phyloP scores from a whole-genome alignment of 148 eudicot genomes.

The Rhododendron williamsianum region DNA sequence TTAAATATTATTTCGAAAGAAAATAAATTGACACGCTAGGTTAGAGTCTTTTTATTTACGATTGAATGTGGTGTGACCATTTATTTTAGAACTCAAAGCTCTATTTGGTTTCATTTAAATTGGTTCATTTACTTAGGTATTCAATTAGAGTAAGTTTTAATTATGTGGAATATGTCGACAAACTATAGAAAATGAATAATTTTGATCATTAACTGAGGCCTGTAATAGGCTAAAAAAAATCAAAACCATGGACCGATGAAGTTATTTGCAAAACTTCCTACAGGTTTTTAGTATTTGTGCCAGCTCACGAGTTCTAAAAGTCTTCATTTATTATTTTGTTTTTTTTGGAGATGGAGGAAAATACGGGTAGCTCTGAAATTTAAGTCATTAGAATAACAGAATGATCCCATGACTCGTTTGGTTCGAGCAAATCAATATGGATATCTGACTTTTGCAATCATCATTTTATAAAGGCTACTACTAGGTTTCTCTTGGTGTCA shows the following conservation, averaged over 20 bases:
- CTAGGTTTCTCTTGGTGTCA: neutral
- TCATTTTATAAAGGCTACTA: neutral
- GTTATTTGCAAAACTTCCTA: neutral
- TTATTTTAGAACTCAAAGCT: neutral
- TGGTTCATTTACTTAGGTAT: neutral
- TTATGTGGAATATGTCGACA: neutral
- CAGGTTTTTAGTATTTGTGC: neutral
- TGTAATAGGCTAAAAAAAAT: neutral
- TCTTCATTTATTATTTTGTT: neutral
- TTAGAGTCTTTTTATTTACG: neutral
- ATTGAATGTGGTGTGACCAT: neutral
- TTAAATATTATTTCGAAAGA: too few species aligned
- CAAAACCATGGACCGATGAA: neutral
- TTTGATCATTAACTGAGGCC: neutral
- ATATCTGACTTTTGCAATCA: neutral
- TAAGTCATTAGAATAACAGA: neutral
- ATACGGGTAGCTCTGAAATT: neutral
- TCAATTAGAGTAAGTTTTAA: neutral
- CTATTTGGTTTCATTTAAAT: neutral
- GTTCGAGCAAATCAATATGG: neutral
- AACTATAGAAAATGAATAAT: neutral
- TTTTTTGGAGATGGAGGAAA: neutral
- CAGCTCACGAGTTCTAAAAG: neutral
- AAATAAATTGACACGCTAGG: neutral
- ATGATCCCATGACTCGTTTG: neutral